A percentile compares a stretch with the other conserved stretches of the same genome.
These are phyloP conservation scores for Emmonsiellopsis sp. DNA, from an alignment of 2,329 filamentous ascomycete species.

Conservation along the genomic window DNA sequence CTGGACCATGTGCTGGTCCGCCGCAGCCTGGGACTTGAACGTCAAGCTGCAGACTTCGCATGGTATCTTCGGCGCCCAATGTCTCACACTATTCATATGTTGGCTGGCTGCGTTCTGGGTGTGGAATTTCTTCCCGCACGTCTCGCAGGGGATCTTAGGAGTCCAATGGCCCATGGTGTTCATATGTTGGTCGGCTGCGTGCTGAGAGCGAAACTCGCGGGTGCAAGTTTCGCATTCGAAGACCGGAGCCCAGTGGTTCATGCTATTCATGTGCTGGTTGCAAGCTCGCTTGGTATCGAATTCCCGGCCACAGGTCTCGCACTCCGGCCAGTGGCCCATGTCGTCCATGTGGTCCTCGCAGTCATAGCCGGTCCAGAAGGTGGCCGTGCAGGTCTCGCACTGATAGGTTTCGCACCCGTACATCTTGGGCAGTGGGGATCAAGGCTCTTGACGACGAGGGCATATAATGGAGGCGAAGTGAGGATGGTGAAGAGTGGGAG, in stretches of 20 bases:
- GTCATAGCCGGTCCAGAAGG: too few relatives aligned
- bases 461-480: too few relatives aligned
- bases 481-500: too few relatives aligned
- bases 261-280: conserved; percentile 17
- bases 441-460: too few relatives aligned
- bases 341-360: too few relatives aligned
- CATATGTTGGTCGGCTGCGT: conserved; percentile 20
- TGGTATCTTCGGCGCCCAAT: conserved; percentile 13
- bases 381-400: conserved; percentile 21
- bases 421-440: not conserved
- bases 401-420: conserved; percentile 18
- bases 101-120: conserved; percentile 14
- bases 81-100: conserved; percentile 19
- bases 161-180: conserved; percentile 6
- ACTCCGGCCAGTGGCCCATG: too few relatives aligned
- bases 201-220: conserved; percentile 14
- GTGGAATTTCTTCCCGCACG: too few relatives aligned
- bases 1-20: conserved; percentile 19
- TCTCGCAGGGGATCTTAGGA: too few relatives aligned
- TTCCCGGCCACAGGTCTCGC: conserved; percentile 15
- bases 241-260: conserved; percentile 15
- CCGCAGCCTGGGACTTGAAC: conserved; percentile 12
- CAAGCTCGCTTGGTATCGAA: conserved; percentile 13
- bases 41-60: conserved; percentile 21
- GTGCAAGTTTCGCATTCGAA: conserved; percentile 23